Evolutionary conservation across 805 yeast genomes (phyloP).

Genomic region (Sugiyamaella smithiae): DNA sequence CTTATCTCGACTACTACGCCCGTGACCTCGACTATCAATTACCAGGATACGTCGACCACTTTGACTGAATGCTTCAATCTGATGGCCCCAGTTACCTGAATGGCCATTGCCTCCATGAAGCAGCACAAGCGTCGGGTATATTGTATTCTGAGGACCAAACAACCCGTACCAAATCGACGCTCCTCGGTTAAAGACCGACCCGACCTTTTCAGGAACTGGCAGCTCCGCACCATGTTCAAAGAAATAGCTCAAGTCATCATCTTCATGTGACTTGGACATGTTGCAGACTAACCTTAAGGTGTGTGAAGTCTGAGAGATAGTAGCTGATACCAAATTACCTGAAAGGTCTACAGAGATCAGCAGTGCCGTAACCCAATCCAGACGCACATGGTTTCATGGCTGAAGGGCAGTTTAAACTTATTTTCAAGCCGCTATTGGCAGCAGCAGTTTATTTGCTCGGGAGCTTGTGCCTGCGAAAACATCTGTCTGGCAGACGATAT

Average conservation of each 20-base stretch:
- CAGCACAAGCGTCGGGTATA: constrained; percentile 1
- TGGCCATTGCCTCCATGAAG: constrained; percentile 3
- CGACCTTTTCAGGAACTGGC: background rate
- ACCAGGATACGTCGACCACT: background rate
- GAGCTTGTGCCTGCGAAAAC: no score
- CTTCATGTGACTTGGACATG: background rate
- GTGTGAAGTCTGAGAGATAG: no score
- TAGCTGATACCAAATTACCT: no score
- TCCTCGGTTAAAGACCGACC: background rate
- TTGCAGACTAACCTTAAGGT: no score
- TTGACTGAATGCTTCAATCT: background rate
- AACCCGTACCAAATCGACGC: background rate
- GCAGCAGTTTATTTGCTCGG: no score
- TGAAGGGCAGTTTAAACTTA: no score
- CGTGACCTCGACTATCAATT: background rate
- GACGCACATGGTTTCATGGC: no score
- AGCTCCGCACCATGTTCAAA: background rate
- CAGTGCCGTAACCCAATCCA: no score
- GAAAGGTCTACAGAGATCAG: no score
- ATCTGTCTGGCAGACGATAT: no score
- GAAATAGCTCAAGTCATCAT: background rate
- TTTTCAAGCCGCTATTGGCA: no score
- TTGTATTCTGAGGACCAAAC: background rate
- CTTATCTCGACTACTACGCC: background rate
- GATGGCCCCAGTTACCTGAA: constrained; percentile 3